phyloP scores from a whole-genome alignment of 225 moss, liverwort and hornwort genomes.

The Bryum argenteum region DNA sequence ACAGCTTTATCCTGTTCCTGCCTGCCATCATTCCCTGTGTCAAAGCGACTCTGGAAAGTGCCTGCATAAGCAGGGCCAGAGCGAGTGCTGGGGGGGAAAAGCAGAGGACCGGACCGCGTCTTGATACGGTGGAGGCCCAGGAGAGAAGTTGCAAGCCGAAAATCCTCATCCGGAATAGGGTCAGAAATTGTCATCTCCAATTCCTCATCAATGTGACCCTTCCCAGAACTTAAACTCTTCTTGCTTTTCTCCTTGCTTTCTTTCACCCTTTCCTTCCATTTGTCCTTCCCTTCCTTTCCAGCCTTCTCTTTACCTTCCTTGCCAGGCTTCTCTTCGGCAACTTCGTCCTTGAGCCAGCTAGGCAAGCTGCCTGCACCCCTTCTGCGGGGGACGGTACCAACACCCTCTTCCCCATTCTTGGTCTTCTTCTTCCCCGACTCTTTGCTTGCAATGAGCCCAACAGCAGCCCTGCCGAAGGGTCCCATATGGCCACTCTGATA shows the following conservation, averaged over 20 bases:
- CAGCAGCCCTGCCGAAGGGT: conserved; percentile 73
- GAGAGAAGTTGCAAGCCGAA: conserved; percentile 63
- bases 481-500: conserved; percentile 52
- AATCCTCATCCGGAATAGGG: conserved; percentile 69
- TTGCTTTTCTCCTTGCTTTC: conserved; percentile 58
- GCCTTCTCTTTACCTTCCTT: conserved; percentile 52
- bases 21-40: conserved; percentile 45
- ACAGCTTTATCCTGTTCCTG: conserved; percentile 56
- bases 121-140: conserved; percentile 66
- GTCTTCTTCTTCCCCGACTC: conserved; percentile 61
- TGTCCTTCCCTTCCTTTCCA: conserved; percentile 58
- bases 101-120: conserved; percentile 64
- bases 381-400: conserved; percentile 43
- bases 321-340: conserved; percentile 44
- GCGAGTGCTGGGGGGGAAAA: conserved; percentile 59
- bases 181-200: conserved; percentile 63
- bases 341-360: conserved; percentile 66
- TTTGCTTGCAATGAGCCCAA: conserved; percentile 64
- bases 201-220: conserved; percentile 55
- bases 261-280: conserved; percentile 57
- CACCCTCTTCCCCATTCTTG: conserved; percentile 55
- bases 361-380: conserved; percentile 45
- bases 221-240: conserved; percentile 42
- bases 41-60: conserved; percentile 66
- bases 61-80: conserved; percentile 68